Base-by-base conservation (phyloP, 805 yeast species). In the Metschnikowia anglica region DNA sequence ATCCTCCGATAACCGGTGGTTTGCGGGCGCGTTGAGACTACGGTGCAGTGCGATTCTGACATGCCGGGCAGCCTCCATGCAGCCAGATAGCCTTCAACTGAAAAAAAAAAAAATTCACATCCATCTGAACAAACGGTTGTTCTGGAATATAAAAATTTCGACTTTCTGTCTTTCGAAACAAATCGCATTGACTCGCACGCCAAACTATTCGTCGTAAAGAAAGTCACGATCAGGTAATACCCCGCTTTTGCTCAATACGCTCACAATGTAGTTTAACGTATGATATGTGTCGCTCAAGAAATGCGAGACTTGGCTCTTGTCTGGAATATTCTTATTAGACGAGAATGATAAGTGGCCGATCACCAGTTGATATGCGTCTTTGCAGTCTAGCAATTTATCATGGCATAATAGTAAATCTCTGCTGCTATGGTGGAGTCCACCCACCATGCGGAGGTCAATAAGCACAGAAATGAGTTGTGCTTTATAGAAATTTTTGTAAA, bases 241-340 rank as follows among this genome's bases (percentile, higher is more conserved):
- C 4, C 53, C 36, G 36, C 61, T 62, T 21, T 50, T 50, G 7
- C 51, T 60, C 34, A 59, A 42, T 26, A 53, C 53, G 17, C 44
- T 53, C 27, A 49, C 47, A 4, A 63, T 24, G 40, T 51, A 47
- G 43, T 54, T 55, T 26, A 63, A 43, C 13, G 45, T 44, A 37
- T 54, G 56, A 44, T 59, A 63, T 15, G 53, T 52, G 10, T 59
- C 60, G 17, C 64, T 57, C 24, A 57, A 47, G 7, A 47, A 40
- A 24, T 49, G 47, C 4, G 63, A 55, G 19, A 61, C 17, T 2
- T 55, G 59, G 24, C 53, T 59, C 27, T 58, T 56, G 15, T 53
- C 47, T 21, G 39, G 44, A 15, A 20, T 17, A 19, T 41, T 44
- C 6, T 37, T 44, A 18, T 34, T 47, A 19, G 42, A 26, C 29